Evolutionary conservation across 2,329 filamentous ascomycete genomes (phyloP).

Genomic region (Zarea fungicola): DNA sequence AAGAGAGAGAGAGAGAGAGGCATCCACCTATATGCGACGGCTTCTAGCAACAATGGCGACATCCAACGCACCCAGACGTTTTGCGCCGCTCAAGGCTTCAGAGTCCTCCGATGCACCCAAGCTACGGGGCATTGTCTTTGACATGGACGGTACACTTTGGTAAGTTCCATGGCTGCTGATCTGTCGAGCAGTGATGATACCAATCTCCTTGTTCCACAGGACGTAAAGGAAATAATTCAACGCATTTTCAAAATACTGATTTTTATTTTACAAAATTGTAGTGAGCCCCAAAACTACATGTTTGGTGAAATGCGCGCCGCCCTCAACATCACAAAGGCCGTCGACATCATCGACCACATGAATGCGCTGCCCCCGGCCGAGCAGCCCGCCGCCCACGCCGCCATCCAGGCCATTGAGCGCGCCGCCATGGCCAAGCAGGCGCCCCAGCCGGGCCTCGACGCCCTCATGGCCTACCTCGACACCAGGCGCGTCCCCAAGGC

Average conservation of each 20-base stretch:
- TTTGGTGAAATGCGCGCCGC: conserved; percentile 78
- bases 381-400: conserved; percentile 61
- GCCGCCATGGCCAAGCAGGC: conserved; percentile 73
- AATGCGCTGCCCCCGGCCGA: conserved; percentile 59
- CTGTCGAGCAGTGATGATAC: too few species aligned
- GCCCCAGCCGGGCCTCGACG: conserved; percentile 72
- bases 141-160: conserved; percentile 94
- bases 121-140: conserved; percentile 68
- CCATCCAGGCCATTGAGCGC: conserved; percentile 75
- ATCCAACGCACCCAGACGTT: conserved; percentile 36
- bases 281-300: conserved; percentile 93
- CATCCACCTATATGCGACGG: conserved; percentile 20
- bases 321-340: conserved; percentile 64
- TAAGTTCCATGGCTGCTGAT: conserved; percentile 48
- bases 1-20: too few species aligned
- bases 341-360: conserved; percentile 88
- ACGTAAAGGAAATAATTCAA: too few species aligned
- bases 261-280: too few species aligned
- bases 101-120: conserved; percentile 33
- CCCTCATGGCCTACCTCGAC: conserved; percentile 74
- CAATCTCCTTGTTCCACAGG: too few species aligned
- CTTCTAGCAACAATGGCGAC: conserved; percentile 39
- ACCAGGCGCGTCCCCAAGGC: conserved; percentile 62
- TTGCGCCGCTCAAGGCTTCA: conserved; percentile 49
- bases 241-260: conserved; percentile 6